Conservation (phyloP, 306 rosid species). For the Casuarina glauca region DNA sequence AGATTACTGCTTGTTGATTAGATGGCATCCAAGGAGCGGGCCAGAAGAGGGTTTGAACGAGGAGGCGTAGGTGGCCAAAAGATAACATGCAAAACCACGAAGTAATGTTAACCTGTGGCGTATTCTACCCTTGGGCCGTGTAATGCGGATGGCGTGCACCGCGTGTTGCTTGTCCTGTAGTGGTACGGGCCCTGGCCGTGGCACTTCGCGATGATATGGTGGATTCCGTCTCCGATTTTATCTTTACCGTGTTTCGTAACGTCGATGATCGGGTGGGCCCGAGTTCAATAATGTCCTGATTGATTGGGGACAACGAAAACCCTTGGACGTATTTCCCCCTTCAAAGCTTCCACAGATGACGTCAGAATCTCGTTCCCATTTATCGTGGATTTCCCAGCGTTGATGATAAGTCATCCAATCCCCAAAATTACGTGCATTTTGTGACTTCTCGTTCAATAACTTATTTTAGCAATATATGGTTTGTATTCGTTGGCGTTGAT, state of each 20-base stretch:
- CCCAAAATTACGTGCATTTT: too few relatives aligned
- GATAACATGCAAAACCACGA: background rate
- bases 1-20: conserved; percentile 11
- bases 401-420: too few relatives aligned
- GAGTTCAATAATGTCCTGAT: background rate
- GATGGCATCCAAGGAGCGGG: conserved; percentile 19
- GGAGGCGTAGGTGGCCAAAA: background rate
- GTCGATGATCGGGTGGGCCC: background rate
- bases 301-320: background rate
- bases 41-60: background rate
- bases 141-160: background rate
- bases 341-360: too few relatives aligned
- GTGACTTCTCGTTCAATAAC: too few relatives aligned
- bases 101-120: conserved; percentile 1
- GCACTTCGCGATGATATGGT: background rate
- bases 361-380: too few relatives aligned
- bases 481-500: too few relatives aligned
- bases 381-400: too few relatives aligned
- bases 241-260: background rate
- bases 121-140: background rate
- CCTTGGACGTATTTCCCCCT: too few relatives aligned
- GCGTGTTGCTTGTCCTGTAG: background rate
- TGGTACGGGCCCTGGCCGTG: background rate
- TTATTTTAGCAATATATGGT: too few relatives aligned
- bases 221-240: background rate